Evolutionary conservation across 1,139 yeast species (phyloP).

Genomic region (Pichia sp.): DNA sequence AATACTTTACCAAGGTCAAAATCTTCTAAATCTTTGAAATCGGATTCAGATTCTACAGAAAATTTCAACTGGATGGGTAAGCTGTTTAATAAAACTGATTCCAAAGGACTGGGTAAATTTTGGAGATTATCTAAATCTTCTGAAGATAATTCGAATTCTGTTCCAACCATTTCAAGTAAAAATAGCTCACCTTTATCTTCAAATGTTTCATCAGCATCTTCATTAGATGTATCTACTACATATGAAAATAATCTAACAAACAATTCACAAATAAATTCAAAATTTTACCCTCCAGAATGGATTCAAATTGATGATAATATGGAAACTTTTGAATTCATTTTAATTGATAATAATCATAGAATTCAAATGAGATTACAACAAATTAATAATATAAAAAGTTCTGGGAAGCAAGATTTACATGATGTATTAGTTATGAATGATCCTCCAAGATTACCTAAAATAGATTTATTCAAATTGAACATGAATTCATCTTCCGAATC

Average conservation of each 20-base stretch:
- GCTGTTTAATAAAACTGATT: conserved; percentile 14
- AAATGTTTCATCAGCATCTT: conserved; percentile 20
- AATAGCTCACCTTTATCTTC: conserved; percentile 17
- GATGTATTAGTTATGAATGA: conserved; percentile 7
- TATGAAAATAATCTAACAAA: conserved; percentile 3
- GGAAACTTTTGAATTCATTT: conserved; percentile 20
- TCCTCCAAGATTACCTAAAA: conserved; percentile 17
- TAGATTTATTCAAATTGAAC: background rate
- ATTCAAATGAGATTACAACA: conserved; percentile 14
- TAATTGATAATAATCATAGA: conserved; percentile 21
- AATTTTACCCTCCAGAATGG: conserved; percentile 25
- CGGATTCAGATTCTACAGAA: conserved; percentile 1
- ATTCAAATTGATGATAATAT: conserved; percentile 12
- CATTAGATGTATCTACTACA: conserved; percentile 12
- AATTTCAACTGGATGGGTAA: conserved; percentile 9
- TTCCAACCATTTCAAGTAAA: background rate
- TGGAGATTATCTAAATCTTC: background rate
- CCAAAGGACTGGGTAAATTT: conserved; percentile 1
- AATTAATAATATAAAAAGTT: conserved; percentile 15
- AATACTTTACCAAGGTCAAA: background rate
- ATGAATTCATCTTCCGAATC: conserved; percentile 4
- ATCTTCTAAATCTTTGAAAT: background rate
- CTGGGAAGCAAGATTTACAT: background rate
- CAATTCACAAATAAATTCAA: conserved; percentile 12
- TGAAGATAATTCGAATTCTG: background rate